Evolutionary conservation across 352 stramenopile genomes (phyloP).

Genomic region (Pythium dissotocum): DNA sequence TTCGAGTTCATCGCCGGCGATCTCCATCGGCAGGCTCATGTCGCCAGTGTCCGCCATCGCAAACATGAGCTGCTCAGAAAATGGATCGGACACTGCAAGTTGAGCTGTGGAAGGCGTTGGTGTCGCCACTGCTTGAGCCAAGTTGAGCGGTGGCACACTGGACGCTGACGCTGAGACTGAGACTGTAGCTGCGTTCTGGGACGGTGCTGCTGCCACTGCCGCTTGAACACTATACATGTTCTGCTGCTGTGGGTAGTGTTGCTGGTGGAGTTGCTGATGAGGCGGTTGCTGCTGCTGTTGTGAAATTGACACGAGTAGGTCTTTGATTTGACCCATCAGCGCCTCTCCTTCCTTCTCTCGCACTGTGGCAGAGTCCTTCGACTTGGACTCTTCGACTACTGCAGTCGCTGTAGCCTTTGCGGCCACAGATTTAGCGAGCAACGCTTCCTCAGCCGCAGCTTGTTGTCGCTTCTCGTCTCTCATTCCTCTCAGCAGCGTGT

Average conservation of each 20-base stretch:
- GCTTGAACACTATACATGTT: not conserved
- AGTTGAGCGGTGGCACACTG: not conserved
- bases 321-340: conserved; percentile 61
- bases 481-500: conserved; percentile 23
- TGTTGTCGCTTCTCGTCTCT: conserved; percentile 3
- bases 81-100: not conserved
- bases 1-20: conserved; percentile 2
- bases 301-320: conserved; percentile 39
- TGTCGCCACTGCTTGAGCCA: not conserved
- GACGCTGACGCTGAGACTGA: not conserved
- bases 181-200: not conserved
- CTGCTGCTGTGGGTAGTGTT: not conserved
- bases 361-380: not conserved
- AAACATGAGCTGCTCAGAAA: not conserved
- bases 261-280: not conserved
- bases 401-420: not conserved
- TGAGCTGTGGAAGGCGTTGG: not conserved
- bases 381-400: not conserved
- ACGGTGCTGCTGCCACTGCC: not conserved
- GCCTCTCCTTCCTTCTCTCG: not conserved
- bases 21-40: not conserved
- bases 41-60: not conserved
- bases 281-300: conserved; percentile 22
- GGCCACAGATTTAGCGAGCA: not conserved
- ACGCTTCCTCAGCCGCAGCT: not conserved